Conservation (phyloP, 169 alveolate species). For the Cryptosporidium meleagridis region DNA sequence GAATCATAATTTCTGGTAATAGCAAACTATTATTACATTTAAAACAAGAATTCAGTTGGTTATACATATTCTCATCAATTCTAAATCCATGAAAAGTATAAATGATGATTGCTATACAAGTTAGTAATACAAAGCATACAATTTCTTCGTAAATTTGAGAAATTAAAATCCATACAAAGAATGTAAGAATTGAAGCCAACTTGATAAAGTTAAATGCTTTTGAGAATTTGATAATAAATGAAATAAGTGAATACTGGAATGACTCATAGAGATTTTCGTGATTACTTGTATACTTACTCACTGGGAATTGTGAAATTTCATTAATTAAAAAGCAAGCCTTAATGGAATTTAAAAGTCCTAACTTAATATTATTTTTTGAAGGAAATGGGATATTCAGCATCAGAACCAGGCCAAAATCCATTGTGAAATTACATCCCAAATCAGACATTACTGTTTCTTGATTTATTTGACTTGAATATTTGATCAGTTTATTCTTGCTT, state of each 20-base stretch:
- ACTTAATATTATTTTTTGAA: neutral
- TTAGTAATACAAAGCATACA: conserved; percentile 2
- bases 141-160: conserved; percentile 43
- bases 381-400: conserved; percentile 44
- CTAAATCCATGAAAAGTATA: conserved; percentile 28
- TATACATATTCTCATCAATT: conserved; percentile 35
- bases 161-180: neutral
- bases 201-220: neutral
- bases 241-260: neutral
- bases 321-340: conserved; percentile 38
- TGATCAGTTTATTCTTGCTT: neutral
- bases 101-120: conserved; percentile 26
- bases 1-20: conserved; percentile 51
- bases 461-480: neutral
- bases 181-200: neutral
- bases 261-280: conserved; percentile 24
- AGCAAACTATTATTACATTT: conserved; percentile 12
- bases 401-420: conserved; percentile 41
- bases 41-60: conserved; percentile 34
- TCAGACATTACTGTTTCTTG: conserved; percentile 3
- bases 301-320: conserved; percentile 15
- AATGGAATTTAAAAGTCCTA: conserved; percentile 34
- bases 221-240: conserved; percentile 2
- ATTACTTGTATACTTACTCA: neutral
- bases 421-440: conserved; percentile 21